phyloP scores from a whole-genome alignment of 352 stramenopile species.

The Nothophytophthora sp. region DNA sequence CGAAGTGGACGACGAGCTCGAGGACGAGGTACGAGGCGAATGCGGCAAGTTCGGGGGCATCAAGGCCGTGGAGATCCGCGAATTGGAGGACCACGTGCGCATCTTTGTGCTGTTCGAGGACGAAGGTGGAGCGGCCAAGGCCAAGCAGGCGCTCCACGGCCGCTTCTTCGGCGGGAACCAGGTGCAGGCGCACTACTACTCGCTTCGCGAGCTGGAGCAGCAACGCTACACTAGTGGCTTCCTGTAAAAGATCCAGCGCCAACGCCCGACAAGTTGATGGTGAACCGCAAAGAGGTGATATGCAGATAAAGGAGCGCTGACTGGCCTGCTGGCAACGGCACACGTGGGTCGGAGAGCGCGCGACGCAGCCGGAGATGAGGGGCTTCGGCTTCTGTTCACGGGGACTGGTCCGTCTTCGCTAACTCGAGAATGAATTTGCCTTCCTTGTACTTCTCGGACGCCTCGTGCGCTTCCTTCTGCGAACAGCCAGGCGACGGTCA shows the following conservation, averaged over 20 bases:
- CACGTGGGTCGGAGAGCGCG: conserved; percentile 1
- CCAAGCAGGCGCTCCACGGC: conserved; percentile 62
- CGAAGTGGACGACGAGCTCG: conserved; percentile 72
- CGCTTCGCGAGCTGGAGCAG: conserved; percentile 40
- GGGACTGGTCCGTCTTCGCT: conserved; percentile 78
- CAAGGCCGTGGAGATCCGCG: conserved; percentile 56
- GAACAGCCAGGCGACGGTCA: conserved; percentile 4
- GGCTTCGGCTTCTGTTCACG: conserved; percentile 23
- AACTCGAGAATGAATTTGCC: conserved; percentile 97
- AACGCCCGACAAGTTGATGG: conserved; percentile 5
- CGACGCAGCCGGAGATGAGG: background rate
- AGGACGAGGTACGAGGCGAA: conserved; percentile 67
- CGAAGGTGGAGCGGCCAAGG: conserved; percentile 42
- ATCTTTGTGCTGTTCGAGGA: conserved; percentile 77
- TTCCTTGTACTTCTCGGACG: conserved; percentile 96
- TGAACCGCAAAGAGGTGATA: too few relatives aligned
- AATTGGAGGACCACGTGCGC: conserved; percentile 70
- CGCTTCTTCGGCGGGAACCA: conserved; percentile 81
- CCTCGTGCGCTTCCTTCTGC: conserved; percentile 91
- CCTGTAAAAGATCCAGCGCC: too few relatives aligned
- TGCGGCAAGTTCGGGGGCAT: conserved; percentile 66
- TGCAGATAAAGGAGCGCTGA: conserved; percentile 14
- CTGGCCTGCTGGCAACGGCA: conserved; percentile 3
- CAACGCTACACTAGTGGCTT: conserved; percentile 59
- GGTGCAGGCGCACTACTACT: conserved; percentile 68